Evolutionary conservation across 306 rosid genomes (phyloP).

Genomic region (Gastrolobium villosum): DNA sequence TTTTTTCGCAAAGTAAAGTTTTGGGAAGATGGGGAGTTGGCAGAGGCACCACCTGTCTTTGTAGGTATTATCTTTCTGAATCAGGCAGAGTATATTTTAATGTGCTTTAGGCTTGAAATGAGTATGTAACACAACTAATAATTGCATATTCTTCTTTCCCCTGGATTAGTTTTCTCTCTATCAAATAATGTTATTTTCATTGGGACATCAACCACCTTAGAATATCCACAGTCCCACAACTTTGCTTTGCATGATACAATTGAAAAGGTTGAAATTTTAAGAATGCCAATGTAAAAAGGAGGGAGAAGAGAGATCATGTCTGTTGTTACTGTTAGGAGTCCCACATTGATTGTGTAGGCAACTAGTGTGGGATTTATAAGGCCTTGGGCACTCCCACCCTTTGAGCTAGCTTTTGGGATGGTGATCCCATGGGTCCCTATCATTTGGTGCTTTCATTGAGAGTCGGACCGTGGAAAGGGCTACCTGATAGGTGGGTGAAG

Average conservation of each 20-base stretch:
- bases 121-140: conserved; percentile 10
- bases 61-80: conserved; percentile 88
- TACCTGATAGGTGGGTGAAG: too few relatives aligned
- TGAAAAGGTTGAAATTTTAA: conserved; percentile 13
- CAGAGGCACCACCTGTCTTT: conserved; percentile 97
- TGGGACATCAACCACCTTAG: conserved; percentile 27
- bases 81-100: conserved; percentile 47
- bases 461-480: too few relatives aligned
- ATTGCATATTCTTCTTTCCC: conserved; percentile 23
- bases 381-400: too few relatives aligned
- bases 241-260: conserved; percentile 17
- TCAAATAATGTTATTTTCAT: conserved; percentile 19
- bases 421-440: too few relatives aligned
- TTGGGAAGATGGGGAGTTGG: conserved; percentile 86
- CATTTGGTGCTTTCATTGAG: too few relatives aligned
- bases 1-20: conserved; percentile 88
- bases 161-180: conserved; percentile 16
- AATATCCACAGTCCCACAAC: not conserved
- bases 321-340: too few relatives aligned
- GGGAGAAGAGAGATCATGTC: conserved; percentile 5
- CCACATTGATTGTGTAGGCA: too few relatives aligned
- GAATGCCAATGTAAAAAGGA: conserved; percentile 7
- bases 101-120: conserved; percentile 36
- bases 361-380: too few relatives aligned
- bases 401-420: too few relatives aligned